A percentile compares a stretch with the other conserved stretches of the same genome.
Conservation (phyloP, 2,329 filamentous ascomycete species). For the Aspergillus sp. region DNA sequence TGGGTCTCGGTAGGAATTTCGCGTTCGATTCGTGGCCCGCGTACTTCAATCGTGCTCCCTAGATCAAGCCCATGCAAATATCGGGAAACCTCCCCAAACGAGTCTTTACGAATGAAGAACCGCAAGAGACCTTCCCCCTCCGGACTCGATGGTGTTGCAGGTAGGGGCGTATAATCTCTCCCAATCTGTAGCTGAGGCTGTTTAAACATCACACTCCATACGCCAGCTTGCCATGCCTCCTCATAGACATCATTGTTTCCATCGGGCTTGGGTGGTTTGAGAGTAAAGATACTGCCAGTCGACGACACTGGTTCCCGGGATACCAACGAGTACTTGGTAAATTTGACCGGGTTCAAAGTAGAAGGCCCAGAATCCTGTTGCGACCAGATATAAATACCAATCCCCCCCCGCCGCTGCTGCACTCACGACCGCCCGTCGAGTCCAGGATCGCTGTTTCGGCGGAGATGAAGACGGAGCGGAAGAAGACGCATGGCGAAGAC, state of each 20-base stretch:
- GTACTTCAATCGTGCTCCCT: conserved; percentile 64
- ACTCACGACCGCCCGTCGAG: conserved; percentile 30
- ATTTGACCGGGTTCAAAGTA: conserved; percentile 32
- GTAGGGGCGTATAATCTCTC: conserved; percentile 84
- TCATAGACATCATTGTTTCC: conserved; percentile 35
- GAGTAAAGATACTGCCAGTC: conserved; percentile 43
- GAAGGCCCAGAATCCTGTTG: conserved; percentile 18
- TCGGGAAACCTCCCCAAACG: conserved; percentile 76
- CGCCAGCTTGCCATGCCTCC: conserved; percentile 55
- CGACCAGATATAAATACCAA: conserved; percentile 32
- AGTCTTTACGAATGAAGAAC: conserved; percentile 74
- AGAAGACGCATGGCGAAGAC: conserved; percentile 17
- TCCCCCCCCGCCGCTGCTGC: conserved; percentile 27
- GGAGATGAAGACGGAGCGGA: conserved; percentile 12
- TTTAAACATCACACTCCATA: conserved; percentile 90
- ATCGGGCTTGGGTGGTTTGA: conserved; percentile 31
- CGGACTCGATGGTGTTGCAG: conserved; percentile 17
- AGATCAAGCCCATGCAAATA: conserved; percentile 66
- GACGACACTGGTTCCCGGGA: conserved; percentile 41
- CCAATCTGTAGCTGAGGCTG: conserved; percentile 93
- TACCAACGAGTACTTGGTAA: conserved; percentile 38
- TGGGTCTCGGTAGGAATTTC: conserved; percentile 50
- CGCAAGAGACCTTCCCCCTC: conserved; percentile 48
- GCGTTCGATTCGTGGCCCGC: conserved; percentile 74
- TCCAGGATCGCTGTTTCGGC: conserved; percentile 25